A percentile compares a stretch with the other conserved stretches of the same genome.
phyloP scores from a whole-genome alignment of 257 asterid genomes.

The Schizonepeta tenuifolia region DNA sequence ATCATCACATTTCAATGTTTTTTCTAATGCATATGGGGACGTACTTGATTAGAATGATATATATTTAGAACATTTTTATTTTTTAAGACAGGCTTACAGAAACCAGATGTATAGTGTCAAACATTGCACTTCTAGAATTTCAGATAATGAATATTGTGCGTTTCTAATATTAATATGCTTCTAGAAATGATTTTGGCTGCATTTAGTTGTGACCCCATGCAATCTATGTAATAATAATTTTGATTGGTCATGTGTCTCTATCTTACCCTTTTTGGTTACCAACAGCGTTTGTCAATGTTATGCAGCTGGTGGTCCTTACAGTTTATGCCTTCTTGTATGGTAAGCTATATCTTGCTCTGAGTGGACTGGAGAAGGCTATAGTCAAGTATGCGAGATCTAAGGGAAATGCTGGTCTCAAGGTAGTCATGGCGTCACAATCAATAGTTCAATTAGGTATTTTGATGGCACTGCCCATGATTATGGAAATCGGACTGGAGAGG shows the following conservation, averaged over 20 bases:
- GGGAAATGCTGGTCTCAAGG: slow-evolving; percentile 72
- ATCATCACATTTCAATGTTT: neutral
- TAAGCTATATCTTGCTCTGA: slow-evolving; percentile 75
- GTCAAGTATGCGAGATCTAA: slow-evolving; percentile 61
- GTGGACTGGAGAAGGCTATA: slow-evolving; percentile 88
- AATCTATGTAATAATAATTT: neutral
- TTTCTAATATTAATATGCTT: neutral
- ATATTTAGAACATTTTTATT: slow-evolving; percentile 11
- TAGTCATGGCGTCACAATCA: slow-evolving; percentile 91
- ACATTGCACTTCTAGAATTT: neutral
- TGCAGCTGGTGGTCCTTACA: slow-evolving; percentile 88
- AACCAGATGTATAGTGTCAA: neutral
- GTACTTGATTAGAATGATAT: neutral
- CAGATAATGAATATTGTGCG: neutral
- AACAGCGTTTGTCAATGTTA: slow-evolving; percentile 22
- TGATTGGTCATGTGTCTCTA: neutral
- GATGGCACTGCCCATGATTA: slow-evolving; percentile 92
- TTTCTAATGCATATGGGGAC: slow-evolving; percentile 2
- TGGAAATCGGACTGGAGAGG: slow-evolving; percentile 96
- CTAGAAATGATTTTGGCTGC: neutral
- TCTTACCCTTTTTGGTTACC: slow-evolving; percentile 2
- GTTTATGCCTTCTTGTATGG: slow-evolving; percentile 93
- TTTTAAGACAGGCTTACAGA: slow-evolving; percentile 1
- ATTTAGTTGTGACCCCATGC: too few relatives aligned
- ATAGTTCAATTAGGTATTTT: slow-evolving; percentile 88